These are phyloP conservation scores for Tarenaya hassleriana DNA, from an alignment of 345 rosid species.

Conservation along the genomic window DNA sequence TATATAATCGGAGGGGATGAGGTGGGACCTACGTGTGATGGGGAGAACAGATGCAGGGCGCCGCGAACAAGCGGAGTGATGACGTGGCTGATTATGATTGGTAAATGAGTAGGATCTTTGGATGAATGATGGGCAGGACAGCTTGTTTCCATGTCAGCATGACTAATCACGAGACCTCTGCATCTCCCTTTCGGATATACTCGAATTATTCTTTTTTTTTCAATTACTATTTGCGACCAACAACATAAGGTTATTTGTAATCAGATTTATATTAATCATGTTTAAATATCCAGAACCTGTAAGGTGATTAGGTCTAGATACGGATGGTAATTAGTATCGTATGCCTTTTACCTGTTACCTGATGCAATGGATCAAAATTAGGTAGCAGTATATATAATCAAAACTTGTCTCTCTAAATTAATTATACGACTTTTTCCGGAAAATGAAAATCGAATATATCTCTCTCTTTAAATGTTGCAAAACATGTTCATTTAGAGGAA, in stretches of 20 bases:
- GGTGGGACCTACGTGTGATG: conserved; percentile 27
- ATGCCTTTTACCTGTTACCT: too few species aligned
- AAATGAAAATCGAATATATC: too few species aligned
- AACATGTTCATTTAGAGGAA: too few species aligned
- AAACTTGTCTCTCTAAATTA: too few species aligned
- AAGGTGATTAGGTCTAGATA: too few species aligned
- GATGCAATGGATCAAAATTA: too few species aligned
- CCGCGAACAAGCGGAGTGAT: conserved; percentile 34
- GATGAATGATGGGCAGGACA: conserved; percentile 31
- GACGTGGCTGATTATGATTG: conserved; percentile 30
- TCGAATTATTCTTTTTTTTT: conserved; percentile 19
- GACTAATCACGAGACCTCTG: conserved; percentile 24
- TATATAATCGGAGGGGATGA: conserved; percentile 20
- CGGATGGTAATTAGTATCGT: too few species aligned
- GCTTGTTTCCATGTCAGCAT: conserved; percentile 39
- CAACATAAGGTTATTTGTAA: not conserved
- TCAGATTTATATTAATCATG: conserved; percentile 12
- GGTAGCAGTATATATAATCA: too few species aligned
- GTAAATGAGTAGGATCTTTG: not conserved
- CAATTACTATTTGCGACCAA: not conserved
- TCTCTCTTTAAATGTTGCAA: too few species aligned
- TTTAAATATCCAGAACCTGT: too few species aligned
- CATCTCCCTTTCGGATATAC: conserved; percentile 35
- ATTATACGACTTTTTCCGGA: too few species aligned
- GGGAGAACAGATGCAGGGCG: conserved; percentile 45